phyloP scores from a whole-genome alignment of 108 stramenopile genomes.

The Cyclostephanos tholiformis region DNA sequence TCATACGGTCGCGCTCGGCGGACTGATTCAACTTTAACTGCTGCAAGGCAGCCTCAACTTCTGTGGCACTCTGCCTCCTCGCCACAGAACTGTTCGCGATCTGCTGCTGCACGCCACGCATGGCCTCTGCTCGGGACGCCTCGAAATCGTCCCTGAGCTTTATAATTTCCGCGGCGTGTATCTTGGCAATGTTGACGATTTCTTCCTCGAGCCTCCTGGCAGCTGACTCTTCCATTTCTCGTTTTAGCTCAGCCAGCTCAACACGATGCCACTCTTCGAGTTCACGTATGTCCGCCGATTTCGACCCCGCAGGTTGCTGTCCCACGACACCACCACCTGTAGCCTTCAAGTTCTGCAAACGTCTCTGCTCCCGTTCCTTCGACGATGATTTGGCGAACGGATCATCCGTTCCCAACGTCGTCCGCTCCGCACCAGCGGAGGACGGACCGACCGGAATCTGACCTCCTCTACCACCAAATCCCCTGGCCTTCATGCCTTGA shows the following conservation, averaged over 20 bases:
- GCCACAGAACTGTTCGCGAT: not conserved
- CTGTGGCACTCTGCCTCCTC: not conserved
- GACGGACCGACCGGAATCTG: not conserved
- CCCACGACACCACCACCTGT: constrained; percentile 13
- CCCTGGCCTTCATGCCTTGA: constrained; percentile 14
- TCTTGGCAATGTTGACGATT: constrained; percentile 31
- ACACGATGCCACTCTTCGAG: constrained; percentile 19
- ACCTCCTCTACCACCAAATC: not conserved
- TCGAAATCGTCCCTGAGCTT: constrained; percentile 33
- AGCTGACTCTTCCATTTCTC: constrained; percentile 22
- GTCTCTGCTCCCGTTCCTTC: constrained; percentile 44
- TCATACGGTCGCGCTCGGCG: constrained; percentile 23
- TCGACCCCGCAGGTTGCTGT: constrained; percentile 18
- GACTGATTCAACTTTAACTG: constrained; percentile 12
- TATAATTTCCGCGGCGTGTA: constrained; percentile 37
- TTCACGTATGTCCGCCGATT: not conserved
- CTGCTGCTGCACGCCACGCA: constrained; percentile 13
- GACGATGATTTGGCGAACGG: constrained; percentile 25
- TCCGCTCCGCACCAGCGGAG: constrained; percentile 3
- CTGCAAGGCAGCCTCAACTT: constrained; percentile 17
- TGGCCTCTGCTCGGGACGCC: constrained; percentile 28
- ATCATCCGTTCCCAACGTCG: constrained; percentile 9
- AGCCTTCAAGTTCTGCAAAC: constrained; percentile 28
- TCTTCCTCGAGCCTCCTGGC: constrained; percentile 28
- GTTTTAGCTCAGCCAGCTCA: constrained; percentile 26